Conservation (phyloP, 495 filamentous ascomycete genomes). For the Terfezia boudieri region DNA sequence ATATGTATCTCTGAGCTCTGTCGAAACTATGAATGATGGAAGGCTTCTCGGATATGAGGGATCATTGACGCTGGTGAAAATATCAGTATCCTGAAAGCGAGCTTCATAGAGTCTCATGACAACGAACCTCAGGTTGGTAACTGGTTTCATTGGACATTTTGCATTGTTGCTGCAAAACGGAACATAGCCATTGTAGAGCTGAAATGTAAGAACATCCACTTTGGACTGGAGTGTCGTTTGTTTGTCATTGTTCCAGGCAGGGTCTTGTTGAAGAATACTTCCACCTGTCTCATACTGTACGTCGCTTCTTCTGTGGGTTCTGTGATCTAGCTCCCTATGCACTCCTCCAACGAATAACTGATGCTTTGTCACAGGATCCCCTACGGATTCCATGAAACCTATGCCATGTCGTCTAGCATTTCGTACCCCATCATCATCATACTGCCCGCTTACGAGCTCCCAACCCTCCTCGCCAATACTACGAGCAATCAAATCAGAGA, state of each 20-base stretch:
- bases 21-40: constrained; percentile 47
- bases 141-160: neutral
- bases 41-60: constrained; percentile 24
- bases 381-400: neutral
- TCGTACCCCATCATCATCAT: neutral
- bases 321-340: constrained; percentile 29
- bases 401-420: neutral
- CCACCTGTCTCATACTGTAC: constrained; percentile 31
- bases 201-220: constrained; percentile 51
- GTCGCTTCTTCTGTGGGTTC: constrained; percentile 23
- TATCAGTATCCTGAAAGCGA: neutral
- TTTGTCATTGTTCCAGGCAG: constrained; percentile 24
- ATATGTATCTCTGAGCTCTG: constrained; percentile 61
- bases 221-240: constrained; percentile 48
- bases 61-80: neutral
- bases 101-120: neutral
- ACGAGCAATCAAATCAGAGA: neutral
- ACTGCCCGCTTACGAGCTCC: neutral
- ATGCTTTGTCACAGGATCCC: constrained; percentile 14
- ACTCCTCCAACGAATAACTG: constrained; percentile 30
- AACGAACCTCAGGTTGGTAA: constrained; percentile 3
- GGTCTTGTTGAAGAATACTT: constrained; percentile 45
- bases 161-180: constrained; percentile 38
- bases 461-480: neutral
- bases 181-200: constrained; percentile 31